Base-by-base conservation (phyloP, 805 yeast species). In the Yueomyces sinensis region DNA sequence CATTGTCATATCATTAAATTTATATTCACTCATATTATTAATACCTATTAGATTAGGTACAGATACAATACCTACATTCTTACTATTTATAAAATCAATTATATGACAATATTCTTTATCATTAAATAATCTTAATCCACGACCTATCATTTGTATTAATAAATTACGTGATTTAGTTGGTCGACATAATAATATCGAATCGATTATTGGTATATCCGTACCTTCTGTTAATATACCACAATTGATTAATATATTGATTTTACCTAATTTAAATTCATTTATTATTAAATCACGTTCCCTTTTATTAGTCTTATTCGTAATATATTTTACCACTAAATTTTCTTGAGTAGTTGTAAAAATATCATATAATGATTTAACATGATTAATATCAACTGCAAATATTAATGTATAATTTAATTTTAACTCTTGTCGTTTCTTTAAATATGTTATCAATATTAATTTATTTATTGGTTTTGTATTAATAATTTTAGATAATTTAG, bases 201-300 rank as follows among this genome's bases (percentile, higher is more conserved):
- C 96, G 37, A 86, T 79, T 40, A 76, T 76, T 3, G 96, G 96
- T 15, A 89, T 76, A 58, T 87, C 96, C 0, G 96, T 84, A 0
- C 97, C 97, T 53, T 87, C 97, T 0, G 95, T 87, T 45, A 89
- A 78, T 5, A 87, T 82, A 14, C 81, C 83, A 52, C 94, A 91
- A 49, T 89, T 89, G 59, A 91, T 68, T 22, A 87, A 56, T 0
- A 89, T 93, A 4, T 77, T 72, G 15, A 82, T 63, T 13, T 65
- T 50, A 0, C 91, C 86, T 0, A 57, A 44, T 40, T 65, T 68
- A 50, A 87, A 89, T 25, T 70, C 76, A 5, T 60, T 54, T 2
- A 86, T 56, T 0, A 74, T 62, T 3, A 53, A 47, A 13, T 59
- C 66, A 29, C 96, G 61, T 29, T 68, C 74, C 5, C 51, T 48